phyloP scores from a whole-genome alignment of 768 basidiomycete genomes.

The Podaxis carcinomalis region DNA sequence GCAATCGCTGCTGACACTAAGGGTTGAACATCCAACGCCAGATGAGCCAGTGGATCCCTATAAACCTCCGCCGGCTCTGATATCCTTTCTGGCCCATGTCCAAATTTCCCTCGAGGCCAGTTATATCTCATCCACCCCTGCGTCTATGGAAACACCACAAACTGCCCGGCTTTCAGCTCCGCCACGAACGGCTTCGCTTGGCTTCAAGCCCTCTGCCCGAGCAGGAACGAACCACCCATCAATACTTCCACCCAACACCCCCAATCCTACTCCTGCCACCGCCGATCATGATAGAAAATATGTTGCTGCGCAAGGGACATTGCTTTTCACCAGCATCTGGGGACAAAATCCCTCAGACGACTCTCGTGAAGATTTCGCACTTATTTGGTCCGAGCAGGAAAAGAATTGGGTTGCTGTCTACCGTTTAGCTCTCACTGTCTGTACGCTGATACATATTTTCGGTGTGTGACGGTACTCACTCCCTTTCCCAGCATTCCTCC shows the following conservation, averaged over 20 bases:
- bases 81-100: conserved; percentile 61
- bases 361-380: conserved; percentile 52
- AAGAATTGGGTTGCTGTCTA: conserved; percentile 79
- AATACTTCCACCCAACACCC: conserved; percentile 79
- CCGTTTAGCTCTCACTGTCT: conserved; percentile 69
- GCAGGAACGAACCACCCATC: conserved; percentile 49
- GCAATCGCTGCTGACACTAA: conserved; percentile 41
- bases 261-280: conserved; percentile 77
- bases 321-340: conserved; percentile 71
- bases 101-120: conserved; percentile 80
- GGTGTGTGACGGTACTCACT: conserved; percentile 3
- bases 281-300: conserved; percentile 73
- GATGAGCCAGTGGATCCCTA: conserved; percentile 29
- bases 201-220: conserved; percentile 25
- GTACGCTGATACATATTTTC: conserved; percentile 41
- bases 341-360: conserved; percentile 49
- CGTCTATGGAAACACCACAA: conserved; percentile 27
- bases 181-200: conserved; percentile 50
- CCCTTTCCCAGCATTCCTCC: conserved; percentile 57
- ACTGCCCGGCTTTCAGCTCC: conserved; percentile 40
- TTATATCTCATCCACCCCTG: conserved; percentile 59
- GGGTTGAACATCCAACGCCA: conserved; percentile 57
- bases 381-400: conserved; percentile 62
- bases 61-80: conserved; percentile 41
- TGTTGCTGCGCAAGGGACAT: conserved; percentile 71